Conservation (phyloP, 1,284 basidiomycete species). For the Earliella scabrosa region DNA sequence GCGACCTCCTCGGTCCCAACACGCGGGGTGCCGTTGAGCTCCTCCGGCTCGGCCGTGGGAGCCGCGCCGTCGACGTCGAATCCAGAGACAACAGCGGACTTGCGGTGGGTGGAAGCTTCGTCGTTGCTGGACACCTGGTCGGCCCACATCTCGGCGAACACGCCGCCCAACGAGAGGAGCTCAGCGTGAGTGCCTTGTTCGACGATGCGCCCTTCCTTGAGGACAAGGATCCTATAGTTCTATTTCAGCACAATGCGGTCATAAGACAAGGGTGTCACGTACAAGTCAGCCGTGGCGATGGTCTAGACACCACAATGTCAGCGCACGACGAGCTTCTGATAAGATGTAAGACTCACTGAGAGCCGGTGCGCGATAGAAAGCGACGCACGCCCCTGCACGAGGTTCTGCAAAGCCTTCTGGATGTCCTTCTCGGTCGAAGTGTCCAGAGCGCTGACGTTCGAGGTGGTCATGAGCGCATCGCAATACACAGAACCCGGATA, state of each 20-base stretch:
- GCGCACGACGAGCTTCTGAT: conserved; percentile 14
- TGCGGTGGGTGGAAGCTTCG: conserved; percentile 42
- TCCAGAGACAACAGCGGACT: conserved; percentile 47
- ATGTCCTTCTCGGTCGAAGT: conserved; percentile 86
- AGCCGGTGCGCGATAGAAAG: conserved; percentile 82
- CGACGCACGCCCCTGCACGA: conserved; percentile 71
- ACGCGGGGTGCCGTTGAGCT: conserved; percentile 26
- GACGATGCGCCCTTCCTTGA: conserved; percentile 81
- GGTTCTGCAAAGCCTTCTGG: conserved; percentile 79
- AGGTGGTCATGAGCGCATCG: conserved; percentile 15
- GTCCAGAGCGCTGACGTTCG: conserved; percentile 65
- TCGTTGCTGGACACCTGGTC: conserved; percentile 72
- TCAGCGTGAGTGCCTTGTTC: conserved; percentile 81
- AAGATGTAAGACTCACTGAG: conserved; percentile 57
- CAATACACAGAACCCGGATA: conserved; percentile 1
- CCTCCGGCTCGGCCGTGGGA: conserved; percentile 20
- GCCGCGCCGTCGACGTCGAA: conserved; percentile 31
- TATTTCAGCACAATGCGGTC: conserved; percentile 7
- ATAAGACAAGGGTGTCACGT: conserved; percentile 32
- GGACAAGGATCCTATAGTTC: conserved; percentile 71
- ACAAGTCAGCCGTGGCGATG: conserved; percentile 78
- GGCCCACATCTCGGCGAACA: conserved; percentile 84
- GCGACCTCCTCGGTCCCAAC: conserved; percentile 30
- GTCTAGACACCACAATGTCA: conserved; percentile 49
- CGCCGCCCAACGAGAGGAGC: conserved; percentile 66